Evolutionary conservation across 805 yeast genomes (phyloP).

Genomic region (Aciculoconidium aculeatum): DNA sequence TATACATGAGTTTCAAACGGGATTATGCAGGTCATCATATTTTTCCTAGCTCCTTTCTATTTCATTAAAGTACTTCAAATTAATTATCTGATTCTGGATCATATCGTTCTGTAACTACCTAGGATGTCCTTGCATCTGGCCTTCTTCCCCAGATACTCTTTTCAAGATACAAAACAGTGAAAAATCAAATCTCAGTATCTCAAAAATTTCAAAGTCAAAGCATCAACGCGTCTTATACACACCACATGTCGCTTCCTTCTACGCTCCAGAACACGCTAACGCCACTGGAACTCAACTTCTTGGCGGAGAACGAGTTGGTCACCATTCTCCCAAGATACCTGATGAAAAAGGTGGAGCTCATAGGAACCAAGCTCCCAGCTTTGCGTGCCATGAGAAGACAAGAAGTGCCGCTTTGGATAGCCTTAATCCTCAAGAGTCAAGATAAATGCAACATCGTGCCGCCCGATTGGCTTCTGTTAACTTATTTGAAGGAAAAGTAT

Average conservation of each 20-base stretch:
- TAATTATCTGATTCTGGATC: too few relatives aligned
- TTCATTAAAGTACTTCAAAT: too few relatives aligned
- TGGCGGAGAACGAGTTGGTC: constrained; percentile 75
- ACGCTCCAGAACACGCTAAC: constrained; percentile 50
- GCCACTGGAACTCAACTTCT: constrained; percentile 74
- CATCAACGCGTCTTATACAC: constrained; percentile 1
- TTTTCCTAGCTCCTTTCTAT: too few relatives aligned
- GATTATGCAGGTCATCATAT: too few relatives aligned
- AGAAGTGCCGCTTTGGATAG: constrained; percentile 82
- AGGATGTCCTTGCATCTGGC: too few relatives aligned
- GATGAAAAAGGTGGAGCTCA: constrained; percentile 57
- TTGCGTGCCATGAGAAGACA: constrained; percentile 63
- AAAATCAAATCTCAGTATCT: too few relatives aligned
- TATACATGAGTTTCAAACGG: too few relatives aligned
- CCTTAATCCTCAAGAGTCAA: constrained; percentile 75
- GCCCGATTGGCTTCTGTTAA: constrained; percentile 74
- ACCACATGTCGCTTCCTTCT: constrained; percentile 57
- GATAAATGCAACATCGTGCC: constrained; percentile 79
- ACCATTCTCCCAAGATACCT: constrained; percentile 75
- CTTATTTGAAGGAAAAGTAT: constrained; percentile 48
- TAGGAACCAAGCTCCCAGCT: constrained; percentile 55
- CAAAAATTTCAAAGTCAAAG: too few relatives aligned
- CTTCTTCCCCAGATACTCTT: too few relatives aligned
- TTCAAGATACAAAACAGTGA: too few relatives aligned
- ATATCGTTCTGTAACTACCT: too few relatives aligned